A percentile compares a stretch with the other conserved stretches of the same genome.
phyloP scores from a whole-genome alignment of 371 early-diverging fungal genomes.

The Choanephora cucurbitarum region DNA sequence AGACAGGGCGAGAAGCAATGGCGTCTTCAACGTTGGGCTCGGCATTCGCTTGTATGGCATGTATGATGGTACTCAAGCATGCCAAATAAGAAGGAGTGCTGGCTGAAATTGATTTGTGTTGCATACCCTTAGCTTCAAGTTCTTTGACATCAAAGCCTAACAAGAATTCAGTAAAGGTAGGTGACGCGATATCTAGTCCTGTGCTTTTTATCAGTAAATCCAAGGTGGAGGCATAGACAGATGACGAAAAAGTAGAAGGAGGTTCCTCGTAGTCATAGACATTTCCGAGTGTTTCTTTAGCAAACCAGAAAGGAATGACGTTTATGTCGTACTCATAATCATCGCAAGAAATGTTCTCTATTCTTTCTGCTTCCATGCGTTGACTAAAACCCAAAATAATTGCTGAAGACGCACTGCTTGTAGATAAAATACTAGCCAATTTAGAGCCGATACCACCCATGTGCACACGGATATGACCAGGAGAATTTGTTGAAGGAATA shows the following conservation, averaged over 20 bases:
- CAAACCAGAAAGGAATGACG: slow-evolving; percentile 38
- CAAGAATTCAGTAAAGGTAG: slow-evolving; percentile 84
- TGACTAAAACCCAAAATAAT: slow-evolving; percentile 77
- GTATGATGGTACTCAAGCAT: slow-evolving; percentile 70
- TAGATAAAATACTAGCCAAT: slow-evolving; percentile 68
- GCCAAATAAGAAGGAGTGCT: slow-evolving; percentile 33
- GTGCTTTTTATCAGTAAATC: slow-evolving; percentile 69
- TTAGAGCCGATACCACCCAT: slow-evolving; percentile 60
- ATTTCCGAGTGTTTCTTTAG: slow-evolving; percentile 20
- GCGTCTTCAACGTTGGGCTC: slow-evolving; percentile 1
- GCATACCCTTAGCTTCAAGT: slow-evolving; percentile 25
- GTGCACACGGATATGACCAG: slow-evolving; percentile 21
- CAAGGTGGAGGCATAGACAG: slow-evolving; percentile 71
- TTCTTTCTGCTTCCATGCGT: slow-evolving; percentile 62
- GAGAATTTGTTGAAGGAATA: not conserved
- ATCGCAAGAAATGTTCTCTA: slow-evolving; percentile 37
- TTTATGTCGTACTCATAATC: slow-evolving; percentile 39
- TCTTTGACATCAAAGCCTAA: slow-evolving; percentile 70
- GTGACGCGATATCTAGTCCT: slow-evolving; percentile 36
- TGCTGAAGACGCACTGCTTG: slow-evolving; percentile 56
- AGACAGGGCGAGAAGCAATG: slow-evolving; percentile 63
- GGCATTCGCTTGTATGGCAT: slow-evolving; percentile 41
- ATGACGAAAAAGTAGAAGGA: slow-evolving; percentile 18
- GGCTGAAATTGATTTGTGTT: slow-evolving; percentile 11
- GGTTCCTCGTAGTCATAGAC: slow-evolving; percentile 12